These are phyloP conservation scores for Pilasporangium apinafurcum DNA, from an alignment of 352 stramenopile genomes.

Conservation along the genomic window DNA sequence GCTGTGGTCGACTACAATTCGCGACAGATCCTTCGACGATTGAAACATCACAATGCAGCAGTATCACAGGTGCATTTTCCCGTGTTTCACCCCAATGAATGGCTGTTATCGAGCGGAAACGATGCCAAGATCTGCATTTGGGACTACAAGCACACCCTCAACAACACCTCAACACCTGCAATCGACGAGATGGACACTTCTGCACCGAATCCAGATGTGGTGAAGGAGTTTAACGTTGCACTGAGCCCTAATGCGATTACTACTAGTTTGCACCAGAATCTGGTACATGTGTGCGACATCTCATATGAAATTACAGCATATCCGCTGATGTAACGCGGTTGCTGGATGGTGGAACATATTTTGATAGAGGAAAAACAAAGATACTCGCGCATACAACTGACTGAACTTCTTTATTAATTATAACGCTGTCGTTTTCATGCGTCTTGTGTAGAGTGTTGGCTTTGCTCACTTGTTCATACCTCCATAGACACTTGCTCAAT, in stretches of 20 bases:
- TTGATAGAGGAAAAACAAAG: too few species aligned
- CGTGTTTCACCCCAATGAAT: conserved; percentile 33
- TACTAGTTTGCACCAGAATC: conserved; percentile 36
- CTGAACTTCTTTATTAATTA: too few species aligned
- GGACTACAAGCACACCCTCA: conserved; percentile 40
- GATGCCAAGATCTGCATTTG: conserved; percentile 63
- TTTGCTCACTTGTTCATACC: not conserved
- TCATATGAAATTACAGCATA: conserved; percentile 45
- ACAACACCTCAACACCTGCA: not conserved
- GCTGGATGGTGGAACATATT: too few species aligned
- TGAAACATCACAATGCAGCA: conserved; percentile 43
- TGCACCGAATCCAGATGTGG: conserved; percentile 24
- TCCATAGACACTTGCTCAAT: too few species aligned
- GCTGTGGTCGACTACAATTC: conserved; percentile 56
- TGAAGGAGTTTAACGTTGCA: conserved; percentile 37
- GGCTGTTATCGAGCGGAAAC: conserved; percentile 59
- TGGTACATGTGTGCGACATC: conserved; percentile 45
- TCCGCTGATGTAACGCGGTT: conserved; percentile 19
- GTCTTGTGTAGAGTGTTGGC: not conserved
- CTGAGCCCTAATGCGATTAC: conserved; percentile 52
- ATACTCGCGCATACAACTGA: too few species aligned
- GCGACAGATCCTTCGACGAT: conserved; percentile 37
- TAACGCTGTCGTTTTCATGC: not conserved
- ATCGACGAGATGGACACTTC: conserved; percentile 7
- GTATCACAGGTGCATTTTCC: conserved; percentile 68